Evolutionary conservation across 495 filamentous ascomycete species (phyloP), one percentile per base, ranked within the genome.

Genomic region (Geopyxis carbonaria): DNA sequence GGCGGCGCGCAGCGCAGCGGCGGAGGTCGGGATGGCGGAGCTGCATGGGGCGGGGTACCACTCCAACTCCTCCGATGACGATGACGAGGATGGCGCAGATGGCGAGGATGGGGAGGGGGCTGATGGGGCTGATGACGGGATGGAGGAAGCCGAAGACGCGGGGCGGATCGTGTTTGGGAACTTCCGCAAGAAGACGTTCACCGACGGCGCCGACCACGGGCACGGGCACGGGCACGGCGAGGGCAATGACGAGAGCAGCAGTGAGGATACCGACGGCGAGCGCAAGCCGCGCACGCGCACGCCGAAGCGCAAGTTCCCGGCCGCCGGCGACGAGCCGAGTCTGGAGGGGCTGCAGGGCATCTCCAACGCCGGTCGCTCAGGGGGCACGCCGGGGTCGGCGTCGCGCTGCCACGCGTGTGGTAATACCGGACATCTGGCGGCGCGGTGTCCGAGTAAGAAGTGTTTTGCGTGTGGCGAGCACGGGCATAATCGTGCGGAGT

Each of bases 391-490:
- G 15, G 36, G 15, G 8, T 11, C 19, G 21, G 5, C 13, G 25
- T 30, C 3, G 10, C 34, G 11, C 22, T 55, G 51, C 13, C 37
- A 28, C 20, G 33, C 32, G 1, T 55, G 51, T 16, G 36, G 35
- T 5, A 30, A 21, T 25, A 35, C 22, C 1, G 51, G 51, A 0
- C 51, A 55, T 23, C 38, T 37, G 2, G 36, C 42, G 27, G 46
- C 46, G 1, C 36, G 28, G 32, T 38, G 46, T 22, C 33, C 45
- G 19, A 29, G 36, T 30, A 30, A 38, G 8, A 45, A 40, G 23
- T 69, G 66, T 43, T 61, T 49, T 37, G 53, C 46, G 4, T 69
- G 66, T 42, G 59, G 61, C 10, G 43, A 62, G 20, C 45, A 46
- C 40, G 63, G 61, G 1, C 66, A 69, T 46, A 48, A 54, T 34